phyloP scores from a whole-genome alignment of 2,329 filamentous ascomycete species.

The Fusarium dlaminii region DNA sequence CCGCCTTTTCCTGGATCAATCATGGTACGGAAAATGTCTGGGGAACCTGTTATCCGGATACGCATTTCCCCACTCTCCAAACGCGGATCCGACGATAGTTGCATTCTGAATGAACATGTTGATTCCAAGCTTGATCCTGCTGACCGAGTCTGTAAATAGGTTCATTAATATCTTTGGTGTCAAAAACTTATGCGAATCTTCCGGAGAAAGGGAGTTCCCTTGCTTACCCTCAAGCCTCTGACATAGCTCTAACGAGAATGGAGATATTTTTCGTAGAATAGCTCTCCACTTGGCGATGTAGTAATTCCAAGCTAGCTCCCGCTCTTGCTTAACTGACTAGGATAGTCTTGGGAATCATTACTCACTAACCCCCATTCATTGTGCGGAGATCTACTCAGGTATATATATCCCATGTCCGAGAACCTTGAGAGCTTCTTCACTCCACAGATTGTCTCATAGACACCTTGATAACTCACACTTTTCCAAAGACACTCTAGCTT shows the following conservation, averaged over 20 bases:
- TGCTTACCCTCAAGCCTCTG: not conserved
- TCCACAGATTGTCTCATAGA: constrained; percentile 16
- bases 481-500: constrained; percentile 21
- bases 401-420: constrained; percentile 34
- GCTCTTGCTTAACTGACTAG: not conserved
- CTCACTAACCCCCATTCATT: not conserved
- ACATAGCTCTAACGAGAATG: not conserved
- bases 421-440: constrained; percentile 35
- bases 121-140: not conserved
- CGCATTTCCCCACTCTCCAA: constrained; percentile 5
- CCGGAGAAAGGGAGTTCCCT: not conserved
- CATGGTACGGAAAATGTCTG: not conserved
- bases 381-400: constrained; percentile 2
- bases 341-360: not conserved
- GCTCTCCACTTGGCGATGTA: constrained; percentile 7
- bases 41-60: not conserved
- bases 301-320: constrained; percentile 22
- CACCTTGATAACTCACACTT: constrained; percentile 25
- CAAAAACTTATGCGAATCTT: not conserved
- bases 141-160: not conserved
- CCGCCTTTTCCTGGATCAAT: not conserved
- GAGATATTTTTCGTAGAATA: not conserved
- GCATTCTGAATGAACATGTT: not conserved
- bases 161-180: not conserved
- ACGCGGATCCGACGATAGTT: constrained; percentile 1